phyloP scores from a whole-genome alignment of 768 basidiomycete genomes.

The Mycena metata region DNA sequence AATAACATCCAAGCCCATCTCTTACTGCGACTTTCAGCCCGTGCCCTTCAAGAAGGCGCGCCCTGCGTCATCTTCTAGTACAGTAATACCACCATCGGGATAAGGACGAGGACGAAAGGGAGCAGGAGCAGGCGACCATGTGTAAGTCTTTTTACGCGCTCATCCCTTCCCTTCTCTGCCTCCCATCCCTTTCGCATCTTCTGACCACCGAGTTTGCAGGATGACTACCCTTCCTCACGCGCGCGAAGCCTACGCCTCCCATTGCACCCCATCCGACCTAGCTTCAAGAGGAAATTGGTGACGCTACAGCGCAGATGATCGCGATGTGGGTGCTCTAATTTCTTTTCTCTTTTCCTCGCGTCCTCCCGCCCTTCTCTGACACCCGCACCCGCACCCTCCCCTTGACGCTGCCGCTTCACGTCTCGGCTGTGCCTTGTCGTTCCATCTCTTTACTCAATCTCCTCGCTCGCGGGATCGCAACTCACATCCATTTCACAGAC shows the following conservation, averaged over 20 bases:
- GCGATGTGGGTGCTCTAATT: too few species aligned
- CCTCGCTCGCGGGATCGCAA: neutral
- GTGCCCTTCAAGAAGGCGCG: too few species aligned
- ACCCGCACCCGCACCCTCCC: constrained; percentile 18
- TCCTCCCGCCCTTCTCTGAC: constrained; percentile 24
- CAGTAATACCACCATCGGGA: too few species aligned
- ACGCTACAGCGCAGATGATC: too few species aligned
- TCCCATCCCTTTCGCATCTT: constrained; percentile 40
- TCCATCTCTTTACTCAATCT: constrained; percentile 3
- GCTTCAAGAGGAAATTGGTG: too few species aligned
- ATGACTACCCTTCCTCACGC: constrained; percentile 88
- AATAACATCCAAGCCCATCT: too few species aligned
- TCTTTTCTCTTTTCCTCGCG: too few species aligned
- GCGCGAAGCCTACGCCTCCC: constrained; percentile 83
- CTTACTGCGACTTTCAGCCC: too few species aligned
- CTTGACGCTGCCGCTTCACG: constrained; percentile 28
- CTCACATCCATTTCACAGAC: constrained; percentile 55
- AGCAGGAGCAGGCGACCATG: too few species aligned
- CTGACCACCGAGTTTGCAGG: constrained; percentile 55
- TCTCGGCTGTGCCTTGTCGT: too few species aligned
- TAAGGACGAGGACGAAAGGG: too few species aligned
- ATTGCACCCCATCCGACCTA: constrained; percentile 76
- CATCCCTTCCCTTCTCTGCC: constrained; percentile 46
- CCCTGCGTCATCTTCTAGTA: too few species aligned
- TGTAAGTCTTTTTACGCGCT: constrained; percentile 64